phyloP scores from a whole-genome alignment of 164 flowering plant genomes.

The Buxus sempervirens region DNA sequence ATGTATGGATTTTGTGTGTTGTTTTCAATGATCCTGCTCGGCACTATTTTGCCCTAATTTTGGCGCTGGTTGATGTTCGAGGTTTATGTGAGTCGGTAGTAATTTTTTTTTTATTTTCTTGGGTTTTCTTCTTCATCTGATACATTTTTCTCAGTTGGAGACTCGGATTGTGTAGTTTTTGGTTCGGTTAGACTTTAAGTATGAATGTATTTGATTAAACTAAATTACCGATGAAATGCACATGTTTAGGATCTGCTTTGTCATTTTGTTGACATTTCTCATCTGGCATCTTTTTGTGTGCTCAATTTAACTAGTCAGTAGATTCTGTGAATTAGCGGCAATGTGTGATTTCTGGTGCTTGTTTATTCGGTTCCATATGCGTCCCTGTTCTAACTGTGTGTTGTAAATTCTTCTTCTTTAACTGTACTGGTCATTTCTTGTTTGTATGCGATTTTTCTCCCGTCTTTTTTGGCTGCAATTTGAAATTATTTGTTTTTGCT shows the following conservation, averaged over 20 bases:
- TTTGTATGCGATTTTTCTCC: not conserved
- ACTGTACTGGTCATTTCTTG: not conserved
- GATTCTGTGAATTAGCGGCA: not conserved
- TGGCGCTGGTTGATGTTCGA: not conserved
- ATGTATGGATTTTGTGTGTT: not conserved
- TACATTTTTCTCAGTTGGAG: not conserved
- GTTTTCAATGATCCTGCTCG: not conserved
- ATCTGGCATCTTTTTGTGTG: not conserved
- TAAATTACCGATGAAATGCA: too few species aligned
- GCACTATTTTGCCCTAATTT: conserved; percentile 15
- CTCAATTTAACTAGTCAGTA: not conserved
- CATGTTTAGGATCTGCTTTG: too few species aligned
- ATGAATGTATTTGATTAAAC: too few species aligned
- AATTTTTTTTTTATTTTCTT: not conserved
- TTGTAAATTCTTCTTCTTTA: not conserved
- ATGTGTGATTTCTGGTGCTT: not conserved
- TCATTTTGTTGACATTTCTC: too few species aligned
- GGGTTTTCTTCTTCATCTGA: too few species aligned
- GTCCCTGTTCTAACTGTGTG: too few species aligned
- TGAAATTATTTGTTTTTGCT: not conserved
- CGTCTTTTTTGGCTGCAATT: not conserved
- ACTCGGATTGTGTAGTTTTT: not conserved
- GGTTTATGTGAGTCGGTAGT: not conserved
- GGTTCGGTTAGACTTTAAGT: not conserved
- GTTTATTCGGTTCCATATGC: not conserved